Evolutionary conservation across 805 yeast species (phyloP), one percentile per base, ranked within the genome.

Genomic region (Maudiozyma saulgeensis): DNA sequence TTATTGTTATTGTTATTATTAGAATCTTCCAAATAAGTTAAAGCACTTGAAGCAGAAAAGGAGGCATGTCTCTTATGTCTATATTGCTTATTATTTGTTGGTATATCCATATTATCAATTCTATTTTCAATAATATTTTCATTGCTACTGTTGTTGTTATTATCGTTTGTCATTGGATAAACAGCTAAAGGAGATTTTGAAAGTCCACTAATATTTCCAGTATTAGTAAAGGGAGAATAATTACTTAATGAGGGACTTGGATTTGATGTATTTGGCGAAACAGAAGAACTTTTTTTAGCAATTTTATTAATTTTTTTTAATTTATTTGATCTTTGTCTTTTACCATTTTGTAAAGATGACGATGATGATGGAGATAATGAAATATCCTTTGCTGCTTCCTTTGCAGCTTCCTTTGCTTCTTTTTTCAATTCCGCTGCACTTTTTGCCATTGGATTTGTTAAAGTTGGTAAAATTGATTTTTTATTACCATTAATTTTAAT

Each of bases 11-110:
- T 21, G 15, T 32, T 32, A 13, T n/a, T 39, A 19, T 50, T 52
- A 13, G 51, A 49, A 11, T 46, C 44, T 37, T 45, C 45, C 11
- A 60, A 61, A 44, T 72, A 72, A 0, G 74, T 66, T 21, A 64
- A 58, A 1, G 71, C 66, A 21, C 69, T 68, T 9, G 74, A 61
- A 0, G 76, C 76, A n/a, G 71, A 66, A 54, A 72, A 72, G 2
- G 75, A 72, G 23, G 72, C 73, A 54, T 71, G 73, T 46, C 77
- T 68, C 26, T 67, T 68, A 41, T 48, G 45, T 31, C 66, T 56
- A 49, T 61, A 67, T 41, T 41, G 43, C 13, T 19, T 39, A 8
- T 16, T 39, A 23, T 39, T 39, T 6, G 32, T 9, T 28, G 32
- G 9, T 28, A 28, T 28, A 28, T 28, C 32, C 32, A 28, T 21